Evolutionary conservation across 148 eudicot genomes (phyloP).

Genomic region (Camellia sinensis): DNA sequence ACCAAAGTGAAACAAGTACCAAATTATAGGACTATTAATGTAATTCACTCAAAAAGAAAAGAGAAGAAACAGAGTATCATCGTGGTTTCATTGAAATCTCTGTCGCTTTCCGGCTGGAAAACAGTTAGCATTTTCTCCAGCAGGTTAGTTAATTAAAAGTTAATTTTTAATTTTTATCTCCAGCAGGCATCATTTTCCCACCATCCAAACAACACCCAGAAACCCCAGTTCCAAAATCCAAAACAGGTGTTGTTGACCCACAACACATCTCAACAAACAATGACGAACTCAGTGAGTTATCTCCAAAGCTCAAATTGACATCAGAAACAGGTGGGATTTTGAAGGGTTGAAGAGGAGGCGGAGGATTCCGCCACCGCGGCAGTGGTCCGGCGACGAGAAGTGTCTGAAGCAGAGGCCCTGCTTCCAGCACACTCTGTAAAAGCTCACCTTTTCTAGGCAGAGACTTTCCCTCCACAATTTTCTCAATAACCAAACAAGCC

Average conservation of each 20-base stretch:
- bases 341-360: slow-evolving; percentile 28
- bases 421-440: slow-evolving; percentile 46
- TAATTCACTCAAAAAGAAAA: too few relatives aligned
- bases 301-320: neutral
- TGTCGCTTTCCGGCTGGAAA: slow-evolving; percentile 13
- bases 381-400: slow-evolving; percentile 55
- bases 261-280: slow-evolving; percentile 26
- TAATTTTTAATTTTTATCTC: too few relatives aligned
- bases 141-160: too few relatives aligned
- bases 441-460: slow-evolving; percentile 59
- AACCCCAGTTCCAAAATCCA: slow-evolving; percentile 23
- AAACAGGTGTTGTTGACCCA: slow-evolving; percentile 23
- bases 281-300: neutral
- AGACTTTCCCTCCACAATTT: slow-evolving; percentile 40
- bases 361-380: slow-evolving; percentile 66
- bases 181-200: slow-evolving; percentile 2
- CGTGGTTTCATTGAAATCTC: slow-evolving; percentile 8
- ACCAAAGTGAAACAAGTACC: too few relatives aligned
- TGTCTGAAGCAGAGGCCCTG: slow-evolving; percentile 56
- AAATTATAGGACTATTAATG: too few relatives aligned
- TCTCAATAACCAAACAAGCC: slow-evolving; percentile 34
- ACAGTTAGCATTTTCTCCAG: neutral
- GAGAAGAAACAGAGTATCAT: neutral
- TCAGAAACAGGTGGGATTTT: slow-evolving; percentile 37
- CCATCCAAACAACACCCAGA: slow-evolving; percentile 13